Percentiles rank a stretch among this genome's conserved stretches.
Conservation (phyloP, 768 basidiomycete genomes). For the Lactifluus subvellereus region DNA sequence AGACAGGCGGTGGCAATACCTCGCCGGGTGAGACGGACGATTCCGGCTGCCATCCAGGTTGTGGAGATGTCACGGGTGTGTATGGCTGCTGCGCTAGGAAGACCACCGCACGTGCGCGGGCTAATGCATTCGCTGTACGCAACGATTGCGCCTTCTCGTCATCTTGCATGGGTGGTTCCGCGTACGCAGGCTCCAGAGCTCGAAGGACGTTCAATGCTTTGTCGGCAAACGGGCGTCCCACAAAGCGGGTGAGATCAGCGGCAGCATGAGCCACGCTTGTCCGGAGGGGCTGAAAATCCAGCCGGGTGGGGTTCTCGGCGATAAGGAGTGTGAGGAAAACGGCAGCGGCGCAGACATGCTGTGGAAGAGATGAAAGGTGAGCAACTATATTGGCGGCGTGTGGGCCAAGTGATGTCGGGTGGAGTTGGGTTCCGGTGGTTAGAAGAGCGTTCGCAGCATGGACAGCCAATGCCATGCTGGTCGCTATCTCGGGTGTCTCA, state of each 20-base stretch:
- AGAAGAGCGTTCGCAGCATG: constrained; percentile 73
- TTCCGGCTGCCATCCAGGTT: constrained; percentile 14
- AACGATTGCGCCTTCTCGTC: constrained; percentile 48
- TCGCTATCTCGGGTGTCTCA: constrained; percentile 25
- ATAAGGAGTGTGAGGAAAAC: constrained; percentile 93
- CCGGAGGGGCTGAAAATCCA: constrained; percentile 71
- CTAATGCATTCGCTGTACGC: constrained; percentile 63
- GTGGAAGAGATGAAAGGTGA: constrained; percentile 80
- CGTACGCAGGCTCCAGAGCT: constrained; percentile 68
- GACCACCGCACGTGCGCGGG: constrained; percentile 61
- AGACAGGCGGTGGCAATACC: constrained; percentile 6
- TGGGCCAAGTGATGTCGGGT: constrained; percentile 69
- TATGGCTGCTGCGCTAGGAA: constrained; percentile 50
- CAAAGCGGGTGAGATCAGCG: constrained; percentile 56
- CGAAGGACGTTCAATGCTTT: constrained; percentile 67
- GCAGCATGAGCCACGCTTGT: constrained; percentile 68
- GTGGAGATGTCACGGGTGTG: constrained; percentile 28
- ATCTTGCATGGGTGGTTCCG: constrained; percentile 52
- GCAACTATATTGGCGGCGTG: constrained; percentile 67
- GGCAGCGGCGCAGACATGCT: constrained; percentile 79
- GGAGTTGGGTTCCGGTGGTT: constrained; percentile 67
- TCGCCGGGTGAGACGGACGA: constrained; percentile 14
- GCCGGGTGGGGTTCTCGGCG: constrained; percentile 73
- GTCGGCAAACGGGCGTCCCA: constrained; percentile 63
- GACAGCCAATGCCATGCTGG: constrained; percentile 67